Conservation (phyloP, 192 early-diverging fungal genomes). For the Coemansia sp. region DNA sequence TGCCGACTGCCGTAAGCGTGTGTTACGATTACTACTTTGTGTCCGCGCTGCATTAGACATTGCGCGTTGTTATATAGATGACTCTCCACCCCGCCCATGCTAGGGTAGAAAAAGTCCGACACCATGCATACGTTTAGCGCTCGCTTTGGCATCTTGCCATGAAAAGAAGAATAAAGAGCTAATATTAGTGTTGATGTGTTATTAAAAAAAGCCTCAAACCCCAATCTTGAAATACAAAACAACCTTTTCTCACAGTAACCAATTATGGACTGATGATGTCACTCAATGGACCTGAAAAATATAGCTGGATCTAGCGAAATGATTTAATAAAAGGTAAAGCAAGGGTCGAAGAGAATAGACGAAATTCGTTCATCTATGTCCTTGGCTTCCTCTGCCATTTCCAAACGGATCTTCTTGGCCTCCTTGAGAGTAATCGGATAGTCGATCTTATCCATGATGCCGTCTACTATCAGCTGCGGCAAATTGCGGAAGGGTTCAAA, state of each 20-base stretch:
- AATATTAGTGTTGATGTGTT: background rate
- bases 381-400: background rate
- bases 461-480: constrained; percentile 11
- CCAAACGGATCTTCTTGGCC: constrained; percentile 40
- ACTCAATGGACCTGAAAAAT: background rate
- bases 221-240: too few species aligned
- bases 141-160: constrained; percentile 12
- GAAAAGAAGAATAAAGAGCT: background rate
- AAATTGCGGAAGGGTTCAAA: constrained; percentile 5
- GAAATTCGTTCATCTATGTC: background rate
- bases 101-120: constrained; percentile 98
- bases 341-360: background rate
- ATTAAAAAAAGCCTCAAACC: too few species aligned
- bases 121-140: constrained; percentile 73
- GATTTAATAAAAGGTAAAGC: background rate
- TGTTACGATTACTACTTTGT: constrained; percentile 95
- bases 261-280: too few species aligned
- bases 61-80: constrained; percentile 93
- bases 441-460: constrained; percentile 17
- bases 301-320: background rate
- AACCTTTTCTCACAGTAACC: too few species aligned
- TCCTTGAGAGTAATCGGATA: constrained; percentile 41
- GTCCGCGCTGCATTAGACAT: constrained; percentile 85
- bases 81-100: constrained; percentile 93
- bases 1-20: constrained; percentile 81